These are phyloP conservation scores for Coriolopsis trogii DNA, from an alignment of 1,284 basidiomycete species.

Conservation along the genomic window DNA sequence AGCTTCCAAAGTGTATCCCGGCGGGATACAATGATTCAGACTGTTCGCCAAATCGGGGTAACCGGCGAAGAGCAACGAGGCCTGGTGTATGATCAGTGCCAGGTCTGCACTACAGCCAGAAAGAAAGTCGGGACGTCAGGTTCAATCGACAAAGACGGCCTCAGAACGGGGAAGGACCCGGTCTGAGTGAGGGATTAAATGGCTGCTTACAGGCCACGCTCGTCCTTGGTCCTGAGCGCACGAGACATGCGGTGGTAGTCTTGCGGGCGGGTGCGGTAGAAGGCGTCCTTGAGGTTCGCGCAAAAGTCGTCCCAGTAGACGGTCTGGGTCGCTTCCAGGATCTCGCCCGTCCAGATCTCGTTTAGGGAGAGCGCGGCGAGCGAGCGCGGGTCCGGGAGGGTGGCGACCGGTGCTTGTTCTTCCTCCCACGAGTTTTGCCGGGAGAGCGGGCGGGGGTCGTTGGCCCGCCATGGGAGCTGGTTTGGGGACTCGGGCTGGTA, in stretches of 20 bases:
- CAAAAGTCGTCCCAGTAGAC: constrained; percentile 1
- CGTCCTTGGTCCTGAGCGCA: not conserved
- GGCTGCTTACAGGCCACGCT: not conserved
- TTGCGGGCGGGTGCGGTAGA: not conserved
- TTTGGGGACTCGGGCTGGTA: not conserved
- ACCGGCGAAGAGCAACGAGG: constrained; percentile 12
- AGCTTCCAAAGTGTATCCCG: constrained; percentile 17
- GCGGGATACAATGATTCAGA: constrained; percentile 14
- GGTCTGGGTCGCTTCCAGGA: not conserved
- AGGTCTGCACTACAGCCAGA: not conserved
- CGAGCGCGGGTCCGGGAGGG: constrained; percentile 16
- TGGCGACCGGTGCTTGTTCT: constrained; percentile 2
- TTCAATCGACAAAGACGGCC: no score
- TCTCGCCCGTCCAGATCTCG: constrained; percentile 9
- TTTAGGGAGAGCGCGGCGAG: constrained; percentile 2
- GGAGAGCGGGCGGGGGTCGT: not conserved
- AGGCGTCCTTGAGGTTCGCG: not conserved
- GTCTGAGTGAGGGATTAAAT: not conserved
- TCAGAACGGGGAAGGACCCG: no score
- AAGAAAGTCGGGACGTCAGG: not conserved
- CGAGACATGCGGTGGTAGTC: not conserved
- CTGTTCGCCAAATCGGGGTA: constrained; percentile 4
- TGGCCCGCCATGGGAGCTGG: not conserved
- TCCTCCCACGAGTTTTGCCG: constrained; percentile 14
- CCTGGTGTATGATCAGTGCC: constrained; percentile 1